Conservation (phyloP, 1,139 yeast genomes). For the Taphrina populina region DNA sequence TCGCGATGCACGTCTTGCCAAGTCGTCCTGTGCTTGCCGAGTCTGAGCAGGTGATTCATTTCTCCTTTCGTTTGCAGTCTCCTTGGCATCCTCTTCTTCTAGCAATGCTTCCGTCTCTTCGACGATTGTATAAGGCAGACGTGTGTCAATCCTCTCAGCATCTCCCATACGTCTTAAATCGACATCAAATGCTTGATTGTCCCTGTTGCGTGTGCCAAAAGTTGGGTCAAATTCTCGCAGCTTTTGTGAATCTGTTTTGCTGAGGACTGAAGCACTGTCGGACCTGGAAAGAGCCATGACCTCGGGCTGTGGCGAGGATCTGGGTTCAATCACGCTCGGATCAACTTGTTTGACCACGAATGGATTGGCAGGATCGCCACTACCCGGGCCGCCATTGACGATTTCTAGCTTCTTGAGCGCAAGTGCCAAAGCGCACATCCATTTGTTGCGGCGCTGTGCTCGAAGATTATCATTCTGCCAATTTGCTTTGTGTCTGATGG, state of each 20-base stretch:
- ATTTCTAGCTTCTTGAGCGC: conserved; percentile 35
- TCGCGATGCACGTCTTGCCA: background rate
- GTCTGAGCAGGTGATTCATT: background rate
- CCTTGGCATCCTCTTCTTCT: conserved; percentile 19
- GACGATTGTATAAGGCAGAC: conserved; percentile 17
- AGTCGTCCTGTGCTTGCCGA: background rate
- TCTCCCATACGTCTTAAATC: conserved; percentile 20
- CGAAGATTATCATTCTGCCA: conserved; percentile 44
- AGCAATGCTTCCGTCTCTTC: conserved; percentile 18
- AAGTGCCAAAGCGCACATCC: conserved; percentile 36
- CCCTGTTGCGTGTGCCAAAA: conserved; percentile 13
- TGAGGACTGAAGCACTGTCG: background rate
- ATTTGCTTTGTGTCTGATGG: conserved; percentile 45
- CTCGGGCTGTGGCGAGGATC: background rate
- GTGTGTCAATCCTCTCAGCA: conserved; percentile 16
- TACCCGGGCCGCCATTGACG: conserved; percentile 36
- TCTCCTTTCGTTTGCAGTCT: too few species aligned
- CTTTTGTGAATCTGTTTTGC: background rate
- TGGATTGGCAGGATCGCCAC: conserved; percentile 27
- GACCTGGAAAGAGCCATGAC: background rate
- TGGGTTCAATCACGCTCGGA: background rate
- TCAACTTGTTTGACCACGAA: conserved; percentile 11
- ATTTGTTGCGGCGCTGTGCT: conserved; percentile 36
- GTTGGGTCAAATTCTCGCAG: conserved; percentile 14
- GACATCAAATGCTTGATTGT: conserved; percentile 23